Percentiles rank a stretch among this genome's conserved stretches.
Conservation (phyloP, 108 stramenopile species). For the Pseudonitzschia multiseries region DNA sequence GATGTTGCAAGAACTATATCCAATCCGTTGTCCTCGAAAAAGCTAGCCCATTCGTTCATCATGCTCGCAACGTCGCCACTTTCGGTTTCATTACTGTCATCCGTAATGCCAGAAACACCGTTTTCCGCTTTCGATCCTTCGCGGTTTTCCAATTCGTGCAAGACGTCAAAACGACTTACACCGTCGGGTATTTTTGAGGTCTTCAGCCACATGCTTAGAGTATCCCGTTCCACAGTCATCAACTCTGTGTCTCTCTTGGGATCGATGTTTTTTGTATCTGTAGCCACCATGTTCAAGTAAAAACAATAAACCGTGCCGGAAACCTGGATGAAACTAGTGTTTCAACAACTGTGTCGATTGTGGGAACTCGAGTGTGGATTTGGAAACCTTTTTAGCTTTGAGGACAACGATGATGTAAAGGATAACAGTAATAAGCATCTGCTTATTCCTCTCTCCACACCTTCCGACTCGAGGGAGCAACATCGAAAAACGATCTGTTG, state of each 20-base stretch:
- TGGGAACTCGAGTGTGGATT: too few species aligned
- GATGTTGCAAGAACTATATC: background rate
- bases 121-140: background rate
- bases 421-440: too few species aligned
- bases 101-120: background rate
- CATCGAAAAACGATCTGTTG: background rate
- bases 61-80: background rate
- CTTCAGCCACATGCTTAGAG: background rate
- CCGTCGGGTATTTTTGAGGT: background rate
- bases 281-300: background rate
- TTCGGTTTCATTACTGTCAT: background rate
- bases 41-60: background rate
- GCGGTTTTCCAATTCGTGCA: slow-evolving; percentile 1
- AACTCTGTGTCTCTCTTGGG: background rate
- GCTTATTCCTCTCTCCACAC: too few species aligned
- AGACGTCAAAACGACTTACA: background rate
- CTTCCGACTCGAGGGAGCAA: background rate
- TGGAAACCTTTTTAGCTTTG: too few species aligned
- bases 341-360: too few species aligned
- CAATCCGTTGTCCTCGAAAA: background rate
- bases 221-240: background rate
- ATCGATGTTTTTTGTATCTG: background rate
- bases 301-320: too few species aligned
- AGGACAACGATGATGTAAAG: too few species aligned
- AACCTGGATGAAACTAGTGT: too few species aligned